Conservation (phyloP, 2,329 filamentous ascomycete genomes). For the Periconia macrospinosa region DNA sequence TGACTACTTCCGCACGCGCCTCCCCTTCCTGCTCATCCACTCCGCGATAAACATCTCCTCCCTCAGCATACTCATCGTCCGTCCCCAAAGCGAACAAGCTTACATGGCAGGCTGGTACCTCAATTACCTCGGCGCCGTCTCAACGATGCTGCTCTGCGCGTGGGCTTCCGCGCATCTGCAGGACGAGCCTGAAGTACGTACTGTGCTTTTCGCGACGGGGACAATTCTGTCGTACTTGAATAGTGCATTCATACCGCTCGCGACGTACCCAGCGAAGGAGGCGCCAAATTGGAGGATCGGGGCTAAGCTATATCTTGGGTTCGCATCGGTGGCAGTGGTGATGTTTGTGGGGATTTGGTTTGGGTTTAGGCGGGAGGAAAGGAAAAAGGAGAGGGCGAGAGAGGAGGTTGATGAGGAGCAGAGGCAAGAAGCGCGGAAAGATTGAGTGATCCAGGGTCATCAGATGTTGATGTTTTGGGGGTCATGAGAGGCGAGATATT, state of each 20-base stretch:
- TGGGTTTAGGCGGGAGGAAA: constrained; percentile 7
- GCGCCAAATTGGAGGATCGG: constrained; percentile 10
- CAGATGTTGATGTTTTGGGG: background rate
- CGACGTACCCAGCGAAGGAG: constrained; percentile 9
- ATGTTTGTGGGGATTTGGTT: constrained; percentile 10
- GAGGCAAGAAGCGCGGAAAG: background rate
- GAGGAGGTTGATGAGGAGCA: background rate
- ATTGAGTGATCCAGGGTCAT: background rate
- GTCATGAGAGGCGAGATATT: background rate
- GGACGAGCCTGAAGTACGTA: constrained; percentile 10
- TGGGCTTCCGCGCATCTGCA: constrained; percentile 11
- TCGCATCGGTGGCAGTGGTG: background rate
- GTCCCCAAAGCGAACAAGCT: constrained; percentile 6
- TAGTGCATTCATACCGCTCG: constrained; percentile 11
- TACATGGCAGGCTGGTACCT: constrained; percentile 14
- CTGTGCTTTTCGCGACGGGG: constrained; percentile 9
- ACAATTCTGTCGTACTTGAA: constrained; percentile 4
- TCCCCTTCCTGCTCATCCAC: constrained; percentile 9
- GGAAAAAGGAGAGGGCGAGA: background rate
- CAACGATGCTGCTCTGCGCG: constrained; percentile 7
- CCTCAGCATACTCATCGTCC: constrained; percentile 4
- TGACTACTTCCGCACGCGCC: constrained; percentile 6
- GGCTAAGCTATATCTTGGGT: constrained; percentile 13
- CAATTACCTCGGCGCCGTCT: constrained; percentile 6
- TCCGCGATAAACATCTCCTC: constrained; percentile 5